Evolutionary conservation across 345 rosid genomes (phyloP), one percentile per base, ranked within the genome.

Genomic region (Geranium rotundifolium): DNA sequence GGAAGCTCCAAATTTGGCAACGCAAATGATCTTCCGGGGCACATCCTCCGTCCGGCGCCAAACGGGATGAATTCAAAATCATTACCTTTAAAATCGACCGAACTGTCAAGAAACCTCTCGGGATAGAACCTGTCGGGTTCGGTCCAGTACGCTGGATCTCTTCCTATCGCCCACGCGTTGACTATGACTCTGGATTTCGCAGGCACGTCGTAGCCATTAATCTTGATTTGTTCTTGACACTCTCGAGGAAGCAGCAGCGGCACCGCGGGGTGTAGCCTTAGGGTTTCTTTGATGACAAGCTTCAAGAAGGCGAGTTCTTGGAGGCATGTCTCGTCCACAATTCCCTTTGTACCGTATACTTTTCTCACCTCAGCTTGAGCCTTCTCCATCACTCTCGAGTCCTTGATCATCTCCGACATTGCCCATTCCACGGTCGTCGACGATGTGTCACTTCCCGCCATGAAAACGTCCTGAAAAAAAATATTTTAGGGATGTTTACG

Each of bases 351-450:
- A 34, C 60, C 55, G 19, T 68, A 65, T 6, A 58, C 63, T 6
- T 50, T 5, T 27, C 80, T 66, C 46, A 81, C 74, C 39, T 76
- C 83, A 0, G 64, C 57, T 56, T 81, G 82, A 1, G 68, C 71
- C 66, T 70, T 71, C 20, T 61, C 29, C 69, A 78, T 52, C 5
- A 69, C 71, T 29, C 41, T 56, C 4, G 77, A 79, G 49, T 73
- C 74, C 52, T 17, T 77, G 19, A 72, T n/a, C 23, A 71, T 19
- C 63, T 74, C 80, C 5, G 72, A 46, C 69, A 78, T 59, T 13
- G 72, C 72, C 75, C 81, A 74, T 12, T 67, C 81, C 1, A 64
- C 59, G 14, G 64, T 52, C 1, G 72, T 62, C 4, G 75, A 65
- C 6, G 75, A 30, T 39, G 78, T 70, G 16, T 77, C 81, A 18